phyloP scores from a whole-genome alignment of 2,329 filamentous ascomycete genomes.

The Coniochaeta sp. region DNA sequence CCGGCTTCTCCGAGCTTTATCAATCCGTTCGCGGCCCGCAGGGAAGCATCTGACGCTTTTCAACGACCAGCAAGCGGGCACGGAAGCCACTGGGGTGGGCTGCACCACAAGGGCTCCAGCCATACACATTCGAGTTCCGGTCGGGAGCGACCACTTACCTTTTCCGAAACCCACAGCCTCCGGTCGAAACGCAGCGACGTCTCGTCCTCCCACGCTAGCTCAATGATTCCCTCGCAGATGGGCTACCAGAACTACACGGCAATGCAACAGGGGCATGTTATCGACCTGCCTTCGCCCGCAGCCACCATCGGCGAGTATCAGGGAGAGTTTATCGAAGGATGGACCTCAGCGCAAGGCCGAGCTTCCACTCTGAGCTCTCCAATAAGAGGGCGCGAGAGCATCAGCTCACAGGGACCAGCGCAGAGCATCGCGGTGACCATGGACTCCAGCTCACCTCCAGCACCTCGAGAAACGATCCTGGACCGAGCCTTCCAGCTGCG shows the following conservation, averaged over 20 bases:
- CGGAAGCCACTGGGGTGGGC: conserved; percentile 25
- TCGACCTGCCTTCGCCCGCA: conserved; percentile 50
- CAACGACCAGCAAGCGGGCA: conserved; percentile 37
- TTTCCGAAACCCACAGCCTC: conserved; percentile 54
- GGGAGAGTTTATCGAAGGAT: conserved; percentile 53
- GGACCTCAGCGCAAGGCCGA: conserved; percentile 52
- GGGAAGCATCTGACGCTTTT: conserved; percentile 34
- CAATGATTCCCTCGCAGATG: conserved; percentile 33
- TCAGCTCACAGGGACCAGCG: conserved; percentile 43
- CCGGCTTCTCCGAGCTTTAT: conserved; percentile 47
- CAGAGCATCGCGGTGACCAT: conserved; percentile 19
- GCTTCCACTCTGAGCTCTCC: conserved; percentile 53
- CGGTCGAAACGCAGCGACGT: conserved; percentile 57
- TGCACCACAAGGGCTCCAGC: conserved; percentile 42
- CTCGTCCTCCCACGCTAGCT: conserved; percentile 46
- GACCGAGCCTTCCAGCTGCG: conserved; percentile 59
- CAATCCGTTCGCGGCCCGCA: conserved; percentile 41
- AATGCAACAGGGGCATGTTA: conserved; percentile 31
- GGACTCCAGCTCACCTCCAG: conserved; percentile 43
- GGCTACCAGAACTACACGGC: conserved; percentile 41
- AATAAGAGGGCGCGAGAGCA: conserved; percentile 44
- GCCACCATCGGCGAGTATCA: conserved; percentile 44
- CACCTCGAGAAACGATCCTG: conserved; percentile 57
- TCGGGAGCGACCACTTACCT: conserved; percentile 42
- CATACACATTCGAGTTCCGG: conserved; percentile 42